phyloP scores from a whole-genome alignment of 2,329 filamentous ascomycete species.

The Neonectria punicea region DNA sequence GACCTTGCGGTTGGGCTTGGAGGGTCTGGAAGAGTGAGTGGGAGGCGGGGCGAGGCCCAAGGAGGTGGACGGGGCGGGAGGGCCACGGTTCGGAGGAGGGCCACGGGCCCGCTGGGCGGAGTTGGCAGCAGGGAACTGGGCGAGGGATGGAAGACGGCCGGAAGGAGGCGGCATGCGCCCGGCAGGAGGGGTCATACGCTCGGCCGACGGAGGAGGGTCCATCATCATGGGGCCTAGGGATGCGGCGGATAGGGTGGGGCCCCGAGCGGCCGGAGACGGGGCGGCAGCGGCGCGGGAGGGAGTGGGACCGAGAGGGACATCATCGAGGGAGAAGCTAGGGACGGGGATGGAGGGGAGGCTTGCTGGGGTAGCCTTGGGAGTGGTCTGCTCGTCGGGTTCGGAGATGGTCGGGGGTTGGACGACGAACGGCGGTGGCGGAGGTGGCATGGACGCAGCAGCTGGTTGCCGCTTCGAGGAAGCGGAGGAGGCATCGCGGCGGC shows the following conservation, averaged over 20 bases:
- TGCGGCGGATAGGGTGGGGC: constrained; percentile 26
- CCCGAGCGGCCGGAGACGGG: constrained; percentile 30
- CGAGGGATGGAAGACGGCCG: constrained; percentile 48
- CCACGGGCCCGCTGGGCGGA: constrained; percentile 62
- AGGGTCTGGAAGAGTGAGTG: constrained; percentile 61
- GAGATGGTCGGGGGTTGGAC: constrained; percentile 39
- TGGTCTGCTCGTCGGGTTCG: constrained; percentile 56
- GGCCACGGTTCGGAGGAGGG: constrained; percentile 55
- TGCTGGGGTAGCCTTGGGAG: constrained; percentile 59
- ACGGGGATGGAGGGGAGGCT: constrained; percentile 44
- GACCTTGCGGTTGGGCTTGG: constrained; percentile 75
- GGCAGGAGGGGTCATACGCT: constrained; percentile 40
- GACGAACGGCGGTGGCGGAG: constrained; percentile 49
- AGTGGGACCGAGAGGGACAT: constrained; percentile 41
- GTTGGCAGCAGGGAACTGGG: constrained; percentile 61
- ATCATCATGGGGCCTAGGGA: constrained; percentile 46
- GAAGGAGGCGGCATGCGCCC: constrained; percentile 36
- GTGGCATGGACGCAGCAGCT: constrained; percentile 49
- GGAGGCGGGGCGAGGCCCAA: constrained; percentile 66
- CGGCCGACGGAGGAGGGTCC: constrained; percentile 42
- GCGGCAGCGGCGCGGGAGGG: constrained; percentile 36
- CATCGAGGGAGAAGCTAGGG: constrained; percentile 59
- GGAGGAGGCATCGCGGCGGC: constrained; percentile 17
- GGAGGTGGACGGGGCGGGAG: constrained; percentile 40
- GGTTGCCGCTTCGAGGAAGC: constrained; percentile 33